These are phyloP conservation scores for Podospora fimiseda DNA, from an alignment of 495 filamentous ascomycete genomes.

Conservation along the genomic window DNA sequence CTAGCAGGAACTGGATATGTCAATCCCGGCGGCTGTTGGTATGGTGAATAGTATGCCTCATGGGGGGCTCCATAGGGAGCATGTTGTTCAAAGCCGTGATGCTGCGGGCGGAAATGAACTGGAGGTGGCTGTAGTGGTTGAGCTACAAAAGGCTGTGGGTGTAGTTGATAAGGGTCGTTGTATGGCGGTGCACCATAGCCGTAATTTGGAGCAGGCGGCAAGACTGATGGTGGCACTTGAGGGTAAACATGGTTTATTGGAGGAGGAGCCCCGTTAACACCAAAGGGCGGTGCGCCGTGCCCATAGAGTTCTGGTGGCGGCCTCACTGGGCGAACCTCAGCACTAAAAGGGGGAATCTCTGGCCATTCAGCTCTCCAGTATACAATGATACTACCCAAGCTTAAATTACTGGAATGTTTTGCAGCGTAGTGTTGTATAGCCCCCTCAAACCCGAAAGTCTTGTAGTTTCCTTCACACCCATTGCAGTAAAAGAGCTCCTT, in stretches of 20 bases:
- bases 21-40: too few species aligned
- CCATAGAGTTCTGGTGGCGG: not conserved
- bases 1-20: slow-evolving; percentile 19
- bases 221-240: slow-evolving; percentile 8
- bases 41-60: slow-evolving; percentile 1
- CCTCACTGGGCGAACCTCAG: slow-evolving; percentile 41
- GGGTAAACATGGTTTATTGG: slow-evolving; percentile 33
- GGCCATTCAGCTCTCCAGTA: slow-evolving; percentile 79
- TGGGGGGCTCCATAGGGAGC: not conserved
- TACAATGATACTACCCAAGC: slow-evolving; percentile 60
- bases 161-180: slow-evolving; percentile 28
- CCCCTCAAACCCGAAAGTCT: slow-evolving; percentile 66
- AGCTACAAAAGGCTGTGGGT: not conserved
- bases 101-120: too few species aligned
- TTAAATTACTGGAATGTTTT: slow-evolving; percentile 66
- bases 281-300: slow-evolving; percentile 3
- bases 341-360: slow-evolving; percentile 60
- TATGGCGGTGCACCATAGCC: slow-evolving; percentile 34
- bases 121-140: slow-evolving; percentile 5
- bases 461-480: slow-evolving; percentile 53
- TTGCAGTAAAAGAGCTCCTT: slow-evolving; percentile 73
- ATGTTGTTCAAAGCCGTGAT: not conserved
- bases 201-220: slow-evolving; percentile 26
- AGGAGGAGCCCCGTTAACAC: slow-evolving; percentile 1
- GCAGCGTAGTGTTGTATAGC: slow-evolving; percentile 75